Evolutionary conservation across 2,329 filamentous ascomycete species (phyloP), one percentile per base, ranked within the genome.

Genomic region (Colletotrichum salicis): DNA sequence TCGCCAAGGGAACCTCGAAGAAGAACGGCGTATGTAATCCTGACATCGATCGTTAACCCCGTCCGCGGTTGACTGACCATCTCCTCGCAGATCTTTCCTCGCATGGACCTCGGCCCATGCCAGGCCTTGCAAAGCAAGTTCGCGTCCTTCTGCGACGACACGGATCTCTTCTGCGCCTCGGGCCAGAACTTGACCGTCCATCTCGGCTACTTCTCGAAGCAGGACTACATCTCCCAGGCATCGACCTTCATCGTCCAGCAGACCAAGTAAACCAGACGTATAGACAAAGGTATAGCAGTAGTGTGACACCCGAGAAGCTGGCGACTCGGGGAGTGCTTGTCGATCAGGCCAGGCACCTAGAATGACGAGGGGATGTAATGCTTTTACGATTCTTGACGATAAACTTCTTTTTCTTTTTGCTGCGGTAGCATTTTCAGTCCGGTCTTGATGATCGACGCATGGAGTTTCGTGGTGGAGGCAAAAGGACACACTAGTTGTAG

Each of bases 1-100:
- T 81, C 76, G 76, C 79, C 75, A 75, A 71, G 45, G 83, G 83
- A 64, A 82, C 80, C 24, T 81, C 80, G 73, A 78, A 76, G 11
- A 78, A 74, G 1, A 73, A 83, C 55, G 83, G 83, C 45, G 83
- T 84, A 77, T 67, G 83, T 78, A 0, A 22, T 45, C 3, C 1
- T 2, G 15, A 1, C 13, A 1, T 27, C 4, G 6, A 2, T 45
- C 1, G 3, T 15, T 11, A 4, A 3, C 5, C 0, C 1, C 2
- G 0, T 2, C 5, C 11, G 5, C 2, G 33, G 13, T 24, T 69
- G 22, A 69, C 55, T 3, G 0, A 29, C 19, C 19, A 22, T 10
- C 4, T 0, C 41, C 1, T 13, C 27, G 3, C 19, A 72, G 70
- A 70, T 72, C 59, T 72, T 72, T 48, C 70, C 70, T 6, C 70